phyloP scores from a whole-genome alignment of 2,329 filamentous ascomycete species.

The Mycosphaerella sp. region DNA sequence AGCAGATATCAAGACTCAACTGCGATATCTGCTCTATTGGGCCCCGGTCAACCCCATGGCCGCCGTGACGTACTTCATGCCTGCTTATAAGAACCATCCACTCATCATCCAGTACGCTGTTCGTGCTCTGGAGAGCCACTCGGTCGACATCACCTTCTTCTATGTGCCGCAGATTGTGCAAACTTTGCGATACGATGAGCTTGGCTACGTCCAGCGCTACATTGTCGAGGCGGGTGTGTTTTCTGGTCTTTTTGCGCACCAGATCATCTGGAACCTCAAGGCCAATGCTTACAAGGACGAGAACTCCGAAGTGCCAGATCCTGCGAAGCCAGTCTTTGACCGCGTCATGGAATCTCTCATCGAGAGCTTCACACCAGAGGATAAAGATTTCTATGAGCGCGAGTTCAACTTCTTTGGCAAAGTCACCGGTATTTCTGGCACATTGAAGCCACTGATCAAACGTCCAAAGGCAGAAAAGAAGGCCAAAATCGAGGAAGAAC shows the following conservation, averaged over 20 bases:
- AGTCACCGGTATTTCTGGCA: conserved; percentile 91
- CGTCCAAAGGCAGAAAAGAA: conserved; percentile 93
- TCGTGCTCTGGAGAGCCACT: conserved; percentile 86
- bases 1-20: conserved; percentile 70
- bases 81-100: conserved; percentile 83
- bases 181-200: conserved; percentile 79
- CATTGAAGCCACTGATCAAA: conserved; percentile 89
- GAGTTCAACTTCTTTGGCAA: conserved; percentile 99
- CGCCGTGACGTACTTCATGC: conserved; percentile 87
- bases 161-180: conserved; percentile 99
- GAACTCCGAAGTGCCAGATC: conserved; percentile 81
- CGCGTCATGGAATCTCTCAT: conserved; percentile 81
- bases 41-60: conserved; percentile 86
- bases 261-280: conserved; percentile 99
- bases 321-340: conserved; percentile 88
- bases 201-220: conserved; percentile 94
- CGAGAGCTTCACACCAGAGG: conserved; percentile 68
- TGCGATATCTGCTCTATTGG: conserved; percentile 95
- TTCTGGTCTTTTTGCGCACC: conserved; percentile 96
- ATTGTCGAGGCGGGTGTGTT: conserved; percentile 96
- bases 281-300: conserved; percentile 98
- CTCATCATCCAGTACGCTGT: conserved; percentile 96
- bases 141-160: conserved; percentile 97
- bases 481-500: conserved; percentile 96
- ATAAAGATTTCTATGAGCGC: conserved; percentile 81